Conservation (phyloP, 2,329 filamentous ascomycete genomes). For the Penicillium nordicum region DNA sequence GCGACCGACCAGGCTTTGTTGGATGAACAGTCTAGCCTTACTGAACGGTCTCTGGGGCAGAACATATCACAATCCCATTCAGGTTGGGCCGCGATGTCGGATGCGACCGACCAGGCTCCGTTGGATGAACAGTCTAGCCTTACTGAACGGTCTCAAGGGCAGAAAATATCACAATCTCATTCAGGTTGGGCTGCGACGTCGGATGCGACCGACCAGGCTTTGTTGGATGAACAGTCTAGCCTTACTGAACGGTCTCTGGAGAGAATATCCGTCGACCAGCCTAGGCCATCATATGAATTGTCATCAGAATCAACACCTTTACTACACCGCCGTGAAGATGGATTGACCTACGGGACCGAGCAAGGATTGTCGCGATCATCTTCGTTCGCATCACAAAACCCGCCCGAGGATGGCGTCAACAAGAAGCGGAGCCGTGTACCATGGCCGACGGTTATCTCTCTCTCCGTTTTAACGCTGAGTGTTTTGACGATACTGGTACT, state of each 20-base stretch:
- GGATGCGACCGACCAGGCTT: background rate
- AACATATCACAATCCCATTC: too few relatives aligned
- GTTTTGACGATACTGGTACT: conserved; percentile 68
- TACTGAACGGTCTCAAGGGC: background rate
- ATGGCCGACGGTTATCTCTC: conserved; percentile 77
- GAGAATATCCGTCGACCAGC: conserved; percentile 16
- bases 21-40: too few relatives aligned
- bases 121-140: too few relatives aligned
- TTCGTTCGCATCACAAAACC: conserved; percentile 22
- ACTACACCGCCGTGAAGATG: conserved; percentile 35
- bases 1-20: too few relatives aligned
- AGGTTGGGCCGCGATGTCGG: too few relatives aligned
- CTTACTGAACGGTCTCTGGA: conserved; percentile 7
- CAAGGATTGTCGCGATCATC: conserved; percentile 16
- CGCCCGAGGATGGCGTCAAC: conserved; percentile 12
- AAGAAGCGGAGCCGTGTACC: conserved; percentile 41
- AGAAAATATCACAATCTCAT: background rate
- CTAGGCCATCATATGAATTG: conserved; percentile 30
- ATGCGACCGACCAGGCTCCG: too few relatives aligned
- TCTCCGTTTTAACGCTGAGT: conserved; percentile 61
- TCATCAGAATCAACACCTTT: conserved; percentile 46
- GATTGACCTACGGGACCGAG: conserved; percentile 32
- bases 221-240: background rate
- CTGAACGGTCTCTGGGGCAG: too few relatives aligned
- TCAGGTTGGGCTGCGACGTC: background rate